Conservation (phyloP, 305 asterid species). For the Ajuga reptans region DNA sequence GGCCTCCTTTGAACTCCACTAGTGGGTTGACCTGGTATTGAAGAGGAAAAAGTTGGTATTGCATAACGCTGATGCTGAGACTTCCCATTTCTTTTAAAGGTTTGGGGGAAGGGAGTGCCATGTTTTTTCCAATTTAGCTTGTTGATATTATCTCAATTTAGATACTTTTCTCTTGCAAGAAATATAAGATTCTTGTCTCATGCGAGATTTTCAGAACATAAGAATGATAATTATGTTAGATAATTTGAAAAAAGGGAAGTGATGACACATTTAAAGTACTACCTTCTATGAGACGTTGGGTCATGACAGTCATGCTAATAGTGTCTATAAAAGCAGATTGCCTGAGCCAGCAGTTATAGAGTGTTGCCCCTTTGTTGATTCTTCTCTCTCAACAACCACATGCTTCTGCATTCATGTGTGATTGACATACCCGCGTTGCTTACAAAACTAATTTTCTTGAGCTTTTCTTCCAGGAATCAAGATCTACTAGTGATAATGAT, state of each 20-base stretch:
- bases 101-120: not conserved
- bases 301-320: not conserved
- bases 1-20: not conserved
- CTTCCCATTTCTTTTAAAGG: not conserved
- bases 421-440: not conserved
- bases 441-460: conserved; percentile 14
- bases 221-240: not conserved
- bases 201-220: not conserved
- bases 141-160: not conserved
- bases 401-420: not conserved
- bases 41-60: not conserved
- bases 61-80: too few relatives aligned
- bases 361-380: not conserved
- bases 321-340: not conserved
- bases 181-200: not conserved
- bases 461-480: conserved; percentile 35
- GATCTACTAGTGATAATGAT: conserved; percentile 30
- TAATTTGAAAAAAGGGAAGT: not conserved
- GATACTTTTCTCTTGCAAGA: not conserved
- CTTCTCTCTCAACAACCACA: not conserved
- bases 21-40: not conserved
- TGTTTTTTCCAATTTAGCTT: not conserved
- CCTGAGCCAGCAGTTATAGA: not conserved
- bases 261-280: not conserved
- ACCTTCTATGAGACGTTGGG: not conserved